These are phyloP conservation scores for Spongospora subterranea DNA, from an alignment of 208 protist species.

Conservation along the genomic window DNA sequence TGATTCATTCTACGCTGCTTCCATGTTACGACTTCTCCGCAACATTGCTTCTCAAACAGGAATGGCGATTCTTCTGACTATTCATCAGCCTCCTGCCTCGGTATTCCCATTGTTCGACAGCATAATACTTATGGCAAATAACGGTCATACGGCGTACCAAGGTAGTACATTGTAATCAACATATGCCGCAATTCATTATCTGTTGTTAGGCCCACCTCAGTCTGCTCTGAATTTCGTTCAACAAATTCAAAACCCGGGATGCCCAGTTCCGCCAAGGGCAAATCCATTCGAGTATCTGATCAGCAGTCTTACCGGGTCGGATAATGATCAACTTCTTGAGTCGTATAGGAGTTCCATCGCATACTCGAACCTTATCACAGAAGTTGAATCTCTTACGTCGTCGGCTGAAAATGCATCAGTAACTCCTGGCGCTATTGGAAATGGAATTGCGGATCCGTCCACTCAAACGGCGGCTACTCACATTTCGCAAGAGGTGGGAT, in stretches of 20 bases:
- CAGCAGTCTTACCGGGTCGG: neutral
- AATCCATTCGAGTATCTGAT: conserved; percentile 51
- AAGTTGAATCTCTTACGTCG: neutral
- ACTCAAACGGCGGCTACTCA: too few species aligned
- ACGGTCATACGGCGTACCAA: neutral
- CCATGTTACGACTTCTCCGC: neutral
- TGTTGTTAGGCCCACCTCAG: neutral
- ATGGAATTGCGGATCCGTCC: too few species aligned
- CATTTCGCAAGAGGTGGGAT: too few species aligned
- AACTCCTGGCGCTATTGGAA: neutral
- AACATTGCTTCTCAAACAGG: neutral
- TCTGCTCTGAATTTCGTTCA: neutral
- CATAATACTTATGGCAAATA: conserved; percentile 15
- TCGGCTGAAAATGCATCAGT: neutral
- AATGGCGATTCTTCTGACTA: conserved; percentile 40
- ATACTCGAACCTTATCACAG: neutral
- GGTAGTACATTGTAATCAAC: neutral
- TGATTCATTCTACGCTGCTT: conserved; percentile 21
- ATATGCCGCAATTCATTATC: neutral
- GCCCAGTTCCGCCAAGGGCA: neutral
- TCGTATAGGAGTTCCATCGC: neutral
- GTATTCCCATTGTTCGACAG: conserved; percentile 7
- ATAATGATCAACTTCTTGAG: neutral
- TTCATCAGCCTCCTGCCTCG: conserved; percentile 41
- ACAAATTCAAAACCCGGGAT: too few species aligned